A percentile compares a stretch with the other conserved stretches of the same genome.
Conservation (phyloP, 805 yeast genomes). For the Saccharomyces cerevisiae region DNA sequence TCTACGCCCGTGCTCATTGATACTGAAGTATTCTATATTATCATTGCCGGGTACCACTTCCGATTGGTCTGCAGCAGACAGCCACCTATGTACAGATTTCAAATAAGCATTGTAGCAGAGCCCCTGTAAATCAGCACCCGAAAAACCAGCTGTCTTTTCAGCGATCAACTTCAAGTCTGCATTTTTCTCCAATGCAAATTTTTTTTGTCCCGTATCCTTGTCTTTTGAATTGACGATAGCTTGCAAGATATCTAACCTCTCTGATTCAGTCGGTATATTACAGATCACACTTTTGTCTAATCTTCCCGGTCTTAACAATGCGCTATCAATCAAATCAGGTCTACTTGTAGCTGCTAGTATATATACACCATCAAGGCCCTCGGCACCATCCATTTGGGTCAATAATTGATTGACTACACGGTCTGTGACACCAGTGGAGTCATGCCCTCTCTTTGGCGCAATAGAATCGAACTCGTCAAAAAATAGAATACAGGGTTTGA, state of each 20-base stretch:
- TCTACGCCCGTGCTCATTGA: background rate
- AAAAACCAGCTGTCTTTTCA: slow-evolving; percentile 57
- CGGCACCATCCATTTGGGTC: slow-evolving; percentile 99
- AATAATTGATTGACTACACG: slow-evolving; percentile 93
- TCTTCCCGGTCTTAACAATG: slow-evolving; percentile 90
- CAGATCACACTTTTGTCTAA: slow-evolving; percentile 87
- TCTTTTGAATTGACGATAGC: slow-evolving; percentile 20
- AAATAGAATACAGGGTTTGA: slow-evolving; percentile 85
- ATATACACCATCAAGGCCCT: slow-evolving; percentile 92
- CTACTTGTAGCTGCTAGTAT: slow-evolving; percentile 93
- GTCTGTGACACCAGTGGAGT: slow-evolving; percentile 95
- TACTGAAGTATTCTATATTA: background rate
- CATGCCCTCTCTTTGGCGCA: slow-evolving; percentile 97
- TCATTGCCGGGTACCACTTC: background rate
- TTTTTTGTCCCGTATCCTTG: background rate
- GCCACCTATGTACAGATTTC: slow-evolving; percentile 68
- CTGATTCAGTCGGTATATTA: slow-evolving; percentile 68
- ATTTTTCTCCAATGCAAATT: slow-evolving; percentile 40
- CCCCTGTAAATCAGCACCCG: slow-evolving; percentile 95
- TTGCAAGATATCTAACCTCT: slow-evolving; percentile 62
- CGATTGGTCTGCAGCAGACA: slow-evolving; percentile 31
- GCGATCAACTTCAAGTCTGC: slow-evolving; percentile 54
- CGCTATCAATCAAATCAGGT: slow-evolving; percentile 93
- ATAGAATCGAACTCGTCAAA: slow-evolving; percentile 96
- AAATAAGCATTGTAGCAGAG: slow-evolving; percentile 84